phyloP scores from a whole-genome alignment of 495 filamentous ascomycete species.

The Choiromyces venosus region DNA sequence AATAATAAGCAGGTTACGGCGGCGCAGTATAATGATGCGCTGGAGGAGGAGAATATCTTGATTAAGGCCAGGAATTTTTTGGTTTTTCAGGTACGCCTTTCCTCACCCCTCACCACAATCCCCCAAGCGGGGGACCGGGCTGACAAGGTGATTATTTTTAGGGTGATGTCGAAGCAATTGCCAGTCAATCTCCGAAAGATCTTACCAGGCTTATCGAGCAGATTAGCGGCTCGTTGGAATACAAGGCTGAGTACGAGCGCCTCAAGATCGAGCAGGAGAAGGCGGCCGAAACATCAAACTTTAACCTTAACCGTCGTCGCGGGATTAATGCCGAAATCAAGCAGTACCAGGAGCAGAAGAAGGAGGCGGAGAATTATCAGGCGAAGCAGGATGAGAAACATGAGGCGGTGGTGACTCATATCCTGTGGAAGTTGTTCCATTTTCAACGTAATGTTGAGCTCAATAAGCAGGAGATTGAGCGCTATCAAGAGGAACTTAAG shows the following conservation, averaged over 20 bases:
- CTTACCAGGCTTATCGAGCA: conserved; percentile 95
- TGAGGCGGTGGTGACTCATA: conserved; percentile 86
- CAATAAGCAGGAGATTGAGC: conserved; percentile 83
- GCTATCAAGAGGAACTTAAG: conserved; percentile 92
- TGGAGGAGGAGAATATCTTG: conserved; percentile 91
- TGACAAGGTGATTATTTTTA: neutral
- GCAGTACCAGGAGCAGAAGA: conserved; percentile 94
- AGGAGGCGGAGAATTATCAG: conserved; percentile 86
- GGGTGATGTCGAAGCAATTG: conserved; percentile 97
- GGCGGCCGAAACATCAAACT: conserved; percentile 78
- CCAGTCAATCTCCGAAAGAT: conserved; percentile 84
- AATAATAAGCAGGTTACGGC: conserved; percentile 85
- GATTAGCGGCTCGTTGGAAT: conserved; percentile 91
- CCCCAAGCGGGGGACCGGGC: neutral
- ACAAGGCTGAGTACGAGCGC: conserved; percentile 89
- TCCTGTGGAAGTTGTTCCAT: conserved; percentile 94
- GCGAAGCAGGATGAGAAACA: conserved; percentile 83
- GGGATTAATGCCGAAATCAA: conserved; percentile 98
- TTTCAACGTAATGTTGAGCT: conserved; percentile 90
- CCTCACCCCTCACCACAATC: no score
- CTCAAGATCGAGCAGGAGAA: conserved; percentile 79
- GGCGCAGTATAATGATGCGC: conserved; percentile 84
- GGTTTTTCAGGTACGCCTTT: conserved; percentile 64
- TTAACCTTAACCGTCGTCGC: conserved; percentile 78
- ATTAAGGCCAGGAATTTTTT: conserved; percentile 98